Percentiles rank a stretch among this genome's conserved stretches.
These are phyloP conservation scores for Penicillium decumbens DNA, from an alignment of 2,329 filamentous ascomycete genomes.

Conservation along the genomic window DNA sequence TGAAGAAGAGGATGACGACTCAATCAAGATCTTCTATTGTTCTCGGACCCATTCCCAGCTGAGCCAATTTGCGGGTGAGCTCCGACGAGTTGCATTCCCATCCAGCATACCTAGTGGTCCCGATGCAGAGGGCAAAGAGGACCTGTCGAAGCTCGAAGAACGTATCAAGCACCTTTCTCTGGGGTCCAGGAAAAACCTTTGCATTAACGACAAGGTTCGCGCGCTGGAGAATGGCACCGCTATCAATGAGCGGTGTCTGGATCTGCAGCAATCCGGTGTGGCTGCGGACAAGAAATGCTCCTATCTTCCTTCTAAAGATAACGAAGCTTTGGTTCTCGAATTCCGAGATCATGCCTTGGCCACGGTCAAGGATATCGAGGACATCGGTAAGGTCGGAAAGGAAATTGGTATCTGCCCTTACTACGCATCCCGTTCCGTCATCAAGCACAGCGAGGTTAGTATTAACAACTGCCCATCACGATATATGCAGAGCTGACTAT, in stretches of 20 bases:
- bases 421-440: slow-evolving; percentile 82
- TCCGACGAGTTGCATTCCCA: slow-evolving; percentile 72
- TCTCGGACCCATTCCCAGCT: slow-evolving; percentile 91
- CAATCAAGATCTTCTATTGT: slow-evolving; percentile 84
- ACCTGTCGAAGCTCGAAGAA: slow-evolving; percentile 46
- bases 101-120: slow-evolving; percentile 57
- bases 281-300: slow-evolving; percentile 65
- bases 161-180: slow-evolving; percentile 74
- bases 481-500: slow-evolving; percentile 4
- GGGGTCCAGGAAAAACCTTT: slow-evolving; percentile 79
- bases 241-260: slow-evolving; percentile 89
- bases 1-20: slow-evolving; percentile 51
- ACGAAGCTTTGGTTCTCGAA: slow-evolving; percentile 64
- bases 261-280: slow-evolving; percentile 70
- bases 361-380: slow-evolving; percentile 87
- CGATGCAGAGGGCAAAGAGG: slow-evolving; percentile 20
- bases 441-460: slow-evolving; percentile 68
- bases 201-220: slow-evolving; percentile 80
- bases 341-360: slow-evolving; percentile 84
- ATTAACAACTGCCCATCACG: background rate
- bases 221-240: slow-evolving; percentile 66
- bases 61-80: slow-evolving; percentile 78
- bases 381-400: slow-evolving; percentile 72
- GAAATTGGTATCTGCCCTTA: slow-evolving; percentile 84
- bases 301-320: slow-evolving; percentile 74